phyloP scores from a whole-genome alignment of 2,329 filamentous ascomycete species.

The Aspergillus cejpii region DNA sequence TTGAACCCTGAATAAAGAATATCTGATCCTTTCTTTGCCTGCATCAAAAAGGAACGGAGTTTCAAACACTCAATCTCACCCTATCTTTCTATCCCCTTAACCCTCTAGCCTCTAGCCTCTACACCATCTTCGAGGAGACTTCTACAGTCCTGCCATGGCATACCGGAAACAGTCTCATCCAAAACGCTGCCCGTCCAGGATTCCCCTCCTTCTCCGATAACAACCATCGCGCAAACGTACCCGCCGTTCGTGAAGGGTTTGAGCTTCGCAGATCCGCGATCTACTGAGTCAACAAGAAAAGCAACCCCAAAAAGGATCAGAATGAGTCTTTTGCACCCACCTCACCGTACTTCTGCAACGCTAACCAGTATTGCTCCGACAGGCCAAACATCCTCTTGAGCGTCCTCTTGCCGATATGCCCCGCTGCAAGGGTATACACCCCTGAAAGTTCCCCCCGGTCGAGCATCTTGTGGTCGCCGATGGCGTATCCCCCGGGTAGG shows the following conservation, averaged over 20 bases:
- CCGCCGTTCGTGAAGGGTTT: constrained; percentile 25
- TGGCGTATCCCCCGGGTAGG: constrained; percentile 17
- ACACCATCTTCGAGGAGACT: constrained; percentile 24
- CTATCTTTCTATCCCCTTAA: too few relatives aligned
- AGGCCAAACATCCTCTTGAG: constrained; percentile 24
- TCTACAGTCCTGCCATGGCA: constrained; percentile 29
- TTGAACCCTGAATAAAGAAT: background rate
- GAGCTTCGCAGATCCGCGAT: constrained; percentile 27
- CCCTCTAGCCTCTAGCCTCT: background rate
- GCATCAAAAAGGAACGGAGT: background rate
- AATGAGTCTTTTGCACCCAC: constrained; percentile 14
- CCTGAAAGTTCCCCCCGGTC: constrained; percentile 17
- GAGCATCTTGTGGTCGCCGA: constrained; percentile 12
- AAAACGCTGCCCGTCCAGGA: constrained; percentile 25
- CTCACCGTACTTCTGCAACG: constrained; percentile 26
- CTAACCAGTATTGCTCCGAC: constrained; percentile 18
- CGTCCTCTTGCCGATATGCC: constrained; percentile 18
- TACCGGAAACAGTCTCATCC: constrained; percentile 29
- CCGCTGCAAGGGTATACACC: constrained; percentile 25
- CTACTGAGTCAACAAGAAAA: constrained; percentile 11
- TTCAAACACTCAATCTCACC: background rate
- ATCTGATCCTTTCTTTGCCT: background rate
- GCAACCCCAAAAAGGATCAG: background rate
- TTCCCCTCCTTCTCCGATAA: constrained; percentile 20
- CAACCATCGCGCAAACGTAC: constrained; percentile 29